Percentiles rank a stretch among this genome's conserved stretches.
Evolutionary conservation across 371 early-diverging fungal genomes (phyloP).

Genomic region (Mortierella sp.): DNA sequence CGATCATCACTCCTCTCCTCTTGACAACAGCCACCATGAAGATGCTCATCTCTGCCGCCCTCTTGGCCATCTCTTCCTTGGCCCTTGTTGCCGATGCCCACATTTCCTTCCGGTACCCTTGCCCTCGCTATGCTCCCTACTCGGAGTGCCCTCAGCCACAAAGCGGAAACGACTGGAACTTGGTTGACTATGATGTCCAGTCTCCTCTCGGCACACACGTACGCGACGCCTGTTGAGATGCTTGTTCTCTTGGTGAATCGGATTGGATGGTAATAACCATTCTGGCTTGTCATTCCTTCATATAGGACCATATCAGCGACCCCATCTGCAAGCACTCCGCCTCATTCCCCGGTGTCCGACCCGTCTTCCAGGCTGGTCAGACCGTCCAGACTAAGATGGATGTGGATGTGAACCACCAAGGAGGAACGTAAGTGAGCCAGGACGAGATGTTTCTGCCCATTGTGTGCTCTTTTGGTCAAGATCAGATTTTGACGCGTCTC

Average conservation of each 20-base stretch:
- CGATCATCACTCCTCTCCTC: background rate
- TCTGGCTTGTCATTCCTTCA: background rate
- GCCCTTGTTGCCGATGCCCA: conserved; percentile 45
- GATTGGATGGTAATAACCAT: no score
- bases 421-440: conserved; percentile 33
- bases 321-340: conserved; percentile 46
- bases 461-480: no score
- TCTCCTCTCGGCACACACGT: conserved; percentile 47
- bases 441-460: no score
- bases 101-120: conserved; percentile 53
- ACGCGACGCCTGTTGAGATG: no score
- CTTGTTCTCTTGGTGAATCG: no score
- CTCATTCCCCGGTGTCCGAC: conserved; percentile 49
- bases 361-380: conserved; percentile 38
- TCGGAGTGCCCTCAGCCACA: conserved; percentile 43
- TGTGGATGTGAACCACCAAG: conserved; percentile 45
- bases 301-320: conserved; percentile 28
- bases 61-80: conserved; percentile 33
- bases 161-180: conserved; percentile 21
- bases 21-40: conserved; percentile 27
- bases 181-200: conserved; percentile 47
- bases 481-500: no score
- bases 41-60: conserved; percentile 9
- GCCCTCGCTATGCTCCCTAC: conserved; percentile 48
- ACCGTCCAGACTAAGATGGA: conserved; percentile 43